Percentiles rank a stretch among this genome's conserved stretches.
These are phyloP conservation scores for Phaseolus lunatus DNA, from an alignment of 306 rosid genomes.

Conservation along the genomic window DNA sequence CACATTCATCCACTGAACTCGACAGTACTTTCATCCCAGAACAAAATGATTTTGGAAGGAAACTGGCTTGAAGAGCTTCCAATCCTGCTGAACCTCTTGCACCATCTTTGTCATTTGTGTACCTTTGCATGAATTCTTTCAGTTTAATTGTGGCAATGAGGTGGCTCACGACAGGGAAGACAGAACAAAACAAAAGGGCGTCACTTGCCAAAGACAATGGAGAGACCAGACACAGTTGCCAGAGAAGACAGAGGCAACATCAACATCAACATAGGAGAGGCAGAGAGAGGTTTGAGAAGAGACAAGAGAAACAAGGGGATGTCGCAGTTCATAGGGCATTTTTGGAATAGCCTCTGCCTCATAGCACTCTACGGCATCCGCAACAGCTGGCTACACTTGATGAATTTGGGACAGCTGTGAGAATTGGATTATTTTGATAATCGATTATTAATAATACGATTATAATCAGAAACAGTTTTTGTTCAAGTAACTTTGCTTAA, in stretches of 20 bases:
- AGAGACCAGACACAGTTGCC: too few species aligned
- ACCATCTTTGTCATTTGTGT: background rate
- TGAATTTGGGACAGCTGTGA: too few species aligned
- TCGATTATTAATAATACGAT: too few species aligned
- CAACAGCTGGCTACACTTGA: background rate
- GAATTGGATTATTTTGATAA: too few species aligned
- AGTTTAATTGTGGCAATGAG: slow-evolving; percentile 15
- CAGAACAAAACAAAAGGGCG: too few species aligned
- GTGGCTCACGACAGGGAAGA: too few species aligned
- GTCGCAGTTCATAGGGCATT: background rate
- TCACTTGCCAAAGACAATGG: too few species aligned
- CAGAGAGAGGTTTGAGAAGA: background rate
- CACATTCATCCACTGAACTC: slow-evolving; percentile 1
- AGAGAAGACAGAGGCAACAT: too few species aligned
- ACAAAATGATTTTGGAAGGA: slow-evolving; percentile 4
- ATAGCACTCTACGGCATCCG: background rate
- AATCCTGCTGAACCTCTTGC: slow-evolving; percentile 19
- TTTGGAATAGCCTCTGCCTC: background rate
- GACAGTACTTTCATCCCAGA: slow-evolving; percentile 3
- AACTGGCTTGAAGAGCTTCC: slow-evolving; percentile 4
- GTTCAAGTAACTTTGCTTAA: too few species aligned
- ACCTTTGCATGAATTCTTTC: background rate
- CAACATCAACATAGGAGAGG: background rate
- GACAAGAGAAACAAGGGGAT: background rate
- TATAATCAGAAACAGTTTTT: too few species aligned